Evolutionary conservation across 768 basidiomycete species (phyloP).

Genomic region (Phylloporus sp.): DNA sequence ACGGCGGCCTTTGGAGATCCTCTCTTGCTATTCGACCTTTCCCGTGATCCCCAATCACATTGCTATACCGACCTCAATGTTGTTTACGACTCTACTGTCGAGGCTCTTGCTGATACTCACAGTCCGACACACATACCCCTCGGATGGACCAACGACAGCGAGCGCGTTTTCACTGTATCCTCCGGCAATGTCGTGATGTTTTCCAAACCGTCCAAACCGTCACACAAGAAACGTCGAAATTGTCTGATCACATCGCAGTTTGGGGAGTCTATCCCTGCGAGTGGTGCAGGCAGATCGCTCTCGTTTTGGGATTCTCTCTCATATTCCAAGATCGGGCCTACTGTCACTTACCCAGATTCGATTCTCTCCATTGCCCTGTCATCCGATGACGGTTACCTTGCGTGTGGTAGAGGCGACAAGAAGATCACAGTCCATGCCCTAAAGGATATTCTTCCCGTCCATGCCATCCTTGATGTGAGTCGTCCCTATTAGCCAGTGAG

Average conservation of each 20-base stretch:
- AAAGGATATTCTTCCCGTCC: neutral
- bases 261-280: neutral
- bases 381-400: neutral
- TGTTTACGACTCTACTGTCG: neutral
- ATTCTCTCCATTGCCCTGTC: neutral
- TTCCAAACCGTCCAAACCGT: neutral
- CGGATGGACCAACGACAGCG: neutral
- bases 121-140: neutral
- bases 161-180: neutral
- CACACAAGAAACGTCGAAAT: no score
- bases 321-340: neutral
- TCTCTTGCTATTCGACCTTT: neutral
- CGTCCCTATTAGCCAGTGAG: neutral
- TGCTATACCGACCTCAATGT: no score
- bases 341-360: neutral
- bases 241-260: no score
- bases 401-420: neutral
- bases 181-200: neutral
- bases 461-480: constrained; percentile 1
- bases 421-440: neutral
- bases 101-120: neutral
- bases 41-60: no score
- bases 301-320: neutral
- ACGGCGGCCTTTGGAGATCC: neutral
- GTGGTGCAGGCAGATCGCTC: neutral